These are phyloP conservation scores for Teratosphaeria epicoccoides DNA, from an alignment of 2,329 filamentous ascomycete genomes.

Conservation along the genomic window DNA sequence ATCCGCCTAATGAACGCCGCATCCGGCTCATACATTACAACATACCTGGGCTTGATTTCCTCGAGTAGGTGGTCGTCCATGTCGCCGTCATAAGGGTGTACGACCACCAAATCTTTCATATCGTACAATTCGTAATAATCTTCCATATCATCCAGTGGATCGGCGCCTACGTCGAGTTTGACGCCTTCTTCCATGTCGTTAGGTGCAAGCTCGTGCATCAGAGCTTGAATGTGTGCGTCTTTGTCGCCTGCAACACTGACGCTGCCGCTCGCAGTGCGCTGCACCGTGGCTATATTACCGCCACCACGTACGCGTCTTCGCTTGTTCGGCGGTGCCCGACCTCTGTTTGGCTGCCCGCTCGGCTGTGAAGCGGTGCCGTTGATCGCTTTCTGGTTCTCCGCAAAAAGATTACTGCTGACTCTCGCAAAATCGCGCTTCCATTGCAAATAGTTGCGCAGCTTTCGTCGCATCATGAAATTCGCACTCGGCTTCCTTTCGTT, in stretches of 20 bases:
- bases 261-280: constrained; percentile 61
- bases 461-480: constrained; percentile 80
- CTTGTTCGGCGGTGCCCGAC: constrained; percentile 71
- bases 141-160: constrained; percentile 83
- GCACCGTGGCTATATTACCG: constrained; percentile 47
- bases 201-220: constrained; percentile 75
- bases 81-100: constrained; percentile 91
- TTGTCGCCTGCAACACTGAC: constrained; percentile 72
- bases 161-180: constrained; percentile 64
- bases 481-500: constrained; percentile 54
- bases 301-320: constrained; percentile 75
- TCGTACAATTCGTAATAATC: constrained; percentile 86
- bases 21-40: constrained; percentile 98
- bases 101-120: constrained; percentile 75
- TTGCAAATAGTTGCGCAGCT: constrained; percentile 71
- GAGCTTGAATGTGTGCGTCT: constrained; percentile 66
- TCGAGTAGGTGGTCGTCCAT: constrained; percentile 95
- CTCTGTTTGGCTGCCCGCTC: constrained; percentile 37
- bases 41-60: constrained; percentile 83
- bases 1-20: constrained; percentile 87
- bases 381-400: constrained; percentile 68
- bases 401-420: constrained; percentile 67
- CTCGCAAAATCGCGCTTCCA: constrained; percentile 88
- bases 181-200: constrained; percentile 62
- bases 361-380: constrained; percentile 46